A percentile compares a stretch with the other conserved stretches of the same genome.
Evolutionary conservation across 1,139 yeast species (phyloP).

Genomic region (Suhomyces bribrorum): DNA sequence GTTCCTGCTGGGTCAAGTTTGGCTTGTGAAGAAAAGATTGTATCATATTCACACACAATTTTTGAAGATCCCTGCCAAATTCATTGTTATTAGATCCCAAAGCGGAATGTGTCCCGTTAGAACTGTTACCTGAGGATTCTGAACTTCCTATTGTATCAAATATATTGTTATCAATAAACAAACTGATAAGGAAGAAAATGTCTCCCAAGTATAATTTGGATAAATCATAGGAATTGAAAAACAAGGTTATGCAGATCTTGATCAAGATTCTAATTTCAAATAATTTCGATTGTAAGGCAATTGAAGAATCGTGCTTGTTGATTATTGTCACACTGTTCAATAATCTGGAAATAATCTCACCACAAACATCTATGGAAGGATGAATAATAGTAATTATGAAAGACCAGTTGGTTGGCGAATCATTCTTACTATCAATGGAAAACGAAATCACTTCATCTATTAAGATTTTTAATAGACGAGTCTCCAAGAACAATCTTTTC

Average conservation of each 20-base stretch:
- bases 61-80: constrained; percentile 66
- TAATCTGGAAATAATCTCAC: constrained; percentile 59
- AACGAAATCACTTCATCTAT: constrained; percentile 74
- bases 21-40: constrained; percentile 71
- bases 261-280: constrained; percentile 73
- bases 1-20: constrained; percentile 46
- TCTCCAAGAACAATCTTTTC: constrained; percentile 66
- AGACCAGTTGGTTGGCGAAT: constrained; percentile 63
- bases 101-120: background rate
- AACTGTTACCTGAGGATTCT: background rate
- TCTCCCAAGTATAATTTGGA: constrained; percentile 75
- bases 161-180: constrained; percentile 74
- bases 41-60: constrained; percentile 65
- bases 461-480: constrained; percentile 55
- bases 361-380: constrained; percentile 75
- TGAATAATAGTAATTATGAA: constrained; percentile 62
- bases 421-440: constrained; percentile 75
- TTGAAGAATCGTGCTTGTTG: constrained; percentile 47
- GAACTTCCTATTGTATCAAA: constrained; percentile 34
- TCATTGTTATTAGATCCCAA: constrained; percentile 2
- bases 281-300: constrained; percentile 65
- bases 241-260: constrained; percentile 63
- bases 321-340: constrained; percentile 55
- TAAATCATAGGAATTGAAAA: constrained; percentile 69
- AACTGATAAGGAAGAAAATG: constrained; percentile 65